phyloP scores from a whole-genome alignment of 371 early-diverging fungal genomes.

The Lichtheimia ramosa region DNA sequence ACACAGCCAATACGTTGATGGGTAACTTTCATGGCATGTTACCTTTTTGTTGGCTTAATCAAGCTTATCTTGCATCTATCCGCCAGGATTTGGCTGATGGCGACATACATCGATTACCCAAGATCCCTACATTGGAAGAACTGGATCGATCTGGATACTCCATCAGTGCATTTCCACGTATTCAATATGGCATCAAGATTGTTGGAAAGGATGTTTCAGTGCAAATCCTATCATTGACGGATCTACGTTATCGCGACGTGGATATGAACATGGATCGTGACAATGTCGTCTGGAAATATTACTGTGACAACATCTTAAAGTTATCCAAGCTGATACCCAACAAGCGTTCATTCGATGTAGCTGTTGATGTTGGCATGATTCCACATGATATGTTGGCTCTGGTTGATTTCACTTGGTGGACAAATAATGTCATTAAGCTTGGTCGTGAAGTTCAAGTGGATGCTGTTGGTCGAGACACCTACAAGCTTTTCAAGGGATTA shows the following conservation, averaged over 20 bases:
- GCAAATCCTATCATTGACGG: conserved; percentile 8
- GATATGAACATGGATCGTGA: not conserved
- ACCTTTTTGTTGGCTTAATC: conserved; percentile 11
- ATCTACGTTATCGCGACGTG: conserved; percentile 10
- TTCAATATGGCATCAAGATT: conserved; percentile 11
- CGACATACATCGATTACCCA: not conserved
- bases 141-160: conserved; percentile 9
- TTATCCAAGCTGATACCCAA: conserved; percentile 13
- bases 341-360: conserved; percentile 14
- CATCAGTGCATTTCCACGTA: conserved; percentile 11
- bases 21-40: conserved; percentile 13
- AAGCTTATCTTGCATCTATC: not conserved
- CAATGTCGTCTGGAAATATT: conserved; percentile 3
- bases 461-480: conserved; percentile 6
- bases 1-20: conserved; percentile 9
- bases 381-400: conserved; percentile 9
- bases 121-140: conserved; percentile 11
- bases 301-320: conserved; percentile 11
- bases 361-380: conserved; percentile 15
- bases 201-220: conserved; percentile 9
- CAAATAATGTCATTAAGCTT: conserved; percentile 13
- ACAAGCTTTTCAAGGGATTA: conserved; percentile 2
- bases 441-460: not conserved
- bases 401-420: conserved; percentile 16
- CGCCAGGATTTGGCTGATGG: not conserved